A percentile compares a stretch with the other conserved stretches of the same genome.
phyloP scores from a whole-genome alignment of 495 filamentous ascomycete species.

The Oidiodendron maius region DNA sequence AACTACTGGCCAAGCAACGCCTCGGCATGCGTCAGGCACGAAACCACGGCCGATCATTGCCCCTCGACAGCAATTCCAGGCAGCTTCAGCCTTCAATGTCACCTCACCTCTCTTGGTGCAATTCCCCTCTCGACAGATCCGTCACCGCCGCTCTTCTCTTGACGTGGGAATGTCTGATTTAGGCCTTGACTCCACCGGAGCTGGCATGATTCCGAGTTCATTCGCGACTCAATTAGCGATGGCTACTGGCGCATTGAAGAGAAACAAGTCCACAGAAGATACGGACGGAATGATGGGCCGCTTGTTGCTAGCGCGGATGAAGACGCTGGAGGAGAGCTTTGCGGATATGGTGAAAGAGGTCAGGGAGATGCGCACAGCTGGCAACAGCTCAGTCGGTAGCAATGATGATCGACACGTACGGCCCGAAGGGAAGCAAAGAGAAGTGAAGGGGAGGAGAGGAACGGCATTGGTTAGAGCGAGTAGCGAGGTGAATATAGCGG shows the following conservation, averaged over 20 bases:
- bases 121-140: slow-evolving; percentile 1
- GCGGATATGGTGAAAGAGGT: slow-evolving; percentile 81
- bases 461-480: slow-evolving; percentile 3
- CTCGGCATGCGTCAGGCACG: slow-evolving; percentile 30
- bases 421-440: slow-evolving; percentile 23
- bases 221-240: slow-evolving; percentile 76
- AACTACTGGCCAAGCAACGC: slow-evolving; percentile 38
- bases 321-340: slow-evolving; percentile 80
- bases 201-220: slow-evolving; percentile 64
- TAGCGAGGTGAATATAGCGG: slow-evolving; percentile 1
- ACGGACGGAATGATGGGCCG: slow-evolving; percentile 62
- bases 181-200: slow-evolving; percentile 35
- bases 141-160: slow-evolving; percentile 44
- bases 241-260: slow-evolving; percentile 47
- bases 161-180: slow-evolving; percentile 64
- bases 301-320: slow-evolving; percentile 88
- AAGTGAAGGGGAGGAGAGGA: not conserved
- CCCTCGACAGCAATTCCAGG: slow-evolving; percentile 43
- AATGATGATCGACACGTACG: slow-evolving; percentile 17
- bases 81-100: slow-evolving; percentile 41
- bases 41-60: slow-evolving; percentile 49
- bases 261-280: slow-evolving; percentile 22
- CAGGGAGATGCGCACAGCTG: slow-evolving; percentile 49
- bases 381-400: slow-evolving; percentile 18
- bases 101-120: not conserved